Conservation (phyloP, 2,329 filamentous ascomycete species). For the Colletotrichum neosansevieriae region DNA sequence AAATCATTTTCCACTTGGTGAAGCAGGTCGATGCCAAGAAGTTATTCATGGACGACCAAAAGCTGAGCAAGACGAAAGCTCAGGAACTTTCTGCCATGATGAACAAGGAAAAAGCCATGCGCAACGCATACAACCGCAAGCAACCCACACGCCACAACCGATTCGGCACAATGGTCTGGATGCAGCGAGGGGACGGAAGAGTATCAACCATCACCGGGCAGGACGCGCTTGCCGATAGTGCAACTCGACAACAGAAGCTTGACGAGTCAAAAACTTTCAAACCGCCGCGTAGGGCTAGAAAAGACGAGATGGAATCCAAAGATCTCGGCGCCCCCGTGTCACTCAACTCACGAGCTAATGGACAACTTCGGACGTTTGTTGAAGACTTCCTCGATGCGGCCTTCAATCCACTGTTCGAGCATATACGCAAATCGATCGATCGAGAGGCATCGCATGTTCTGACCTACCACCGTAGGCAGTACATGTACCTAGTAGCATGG, state of each 20-base stretch:
- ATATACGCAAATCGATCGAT: constrained; percentile 89
- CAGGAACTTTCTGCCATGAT: constrained; percentile 81
- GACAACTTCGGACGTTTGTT: constrained; percentile 83
- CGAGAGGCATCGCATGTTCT: constrained; percentile 87
- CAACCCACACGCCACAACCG: constrained; percentile 90
- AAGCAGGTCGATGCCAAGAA: constrained; percentile 89
- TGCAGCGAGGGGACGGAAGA: constrained; percentile 87
- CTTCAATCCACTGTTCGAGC: constrained; percentile 91
- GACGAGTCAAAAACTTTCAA: constrained; percentile 92
- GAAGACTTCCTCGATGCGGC: constrained; percentile 94
- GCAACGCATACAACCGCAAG: constrained; percentile 79
- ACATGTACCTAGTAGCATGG: constrained; percentile 93
- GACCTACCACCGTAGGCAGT: constrained; percentile 83
- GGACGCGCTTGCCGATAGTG: constrained; percentile 80
- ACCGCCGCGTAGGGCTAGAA: constrained; percentile 75
- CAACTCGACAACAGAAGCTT: constrained; percentile 85
- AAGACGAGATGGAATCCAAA: constrained; percentile 72
- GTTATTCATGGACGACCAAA: constrained; percentile 84
- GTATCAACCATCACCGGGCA: constrained; percentile 91
- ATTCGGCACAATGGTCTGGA: constrained; percentile 98
- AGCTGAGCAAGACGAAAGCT: constrained; percentile 75
- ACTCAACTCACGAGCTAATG: constrained; percentile 79
- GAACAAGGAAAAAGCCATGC: constrained; percentile 86
- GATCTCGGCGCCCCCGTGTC: constrained; percentile 82
- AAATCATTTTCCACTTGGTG: constrained; percentile 91